Base-by-base conservation (phyloP, 176 grass and related monocot genomes). In the Oryza australiensis region DNA sequence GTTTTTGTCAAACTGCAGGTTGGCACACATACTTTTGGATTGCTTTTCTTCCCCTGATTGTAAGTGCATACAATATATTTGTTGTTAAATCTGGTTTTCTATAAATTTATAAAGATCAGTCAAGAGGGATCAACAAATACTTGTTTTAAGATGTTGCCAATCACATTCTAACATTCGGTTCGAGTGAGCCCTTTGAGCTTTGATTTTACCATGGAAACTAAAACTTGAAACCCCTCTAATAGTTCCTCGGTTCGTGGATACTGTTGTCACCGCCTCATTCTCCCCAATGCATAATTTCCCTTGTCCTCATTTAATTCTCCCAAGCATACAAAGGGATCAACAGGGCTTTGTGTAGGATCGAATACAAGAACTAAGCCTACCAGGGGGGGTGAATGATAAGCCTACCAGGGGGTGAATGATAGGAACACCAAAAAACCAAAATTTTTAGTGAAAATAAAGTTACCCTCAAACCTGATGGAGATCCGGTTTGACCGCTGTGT, bases 1-100 rank as follows among this genome's bases (percentile, higher is more conserved):
- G 20, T 78, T 73, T 78, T 68, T 38, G 29, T 82, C 63, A 70
- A 77, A 41, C 11, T 94, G 89, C 89, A 99, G 96, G 96, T 62
- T 99, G 96, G 96, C 93, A 99, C 80, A 84, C 74, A 23, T 99
- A 99, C 86, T 99, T 94, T 89, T 99, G 96, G 96, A 93, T 99
- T 26, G 76, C 93, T 60, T 99, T 95, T 75, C 5, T 95, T 93
- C 96, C 96, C 34, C 80, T 99, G 28, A 27, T 99, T 68, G 93
- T 99, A 92, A 93, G 96, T 93, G 60, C 32, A 66, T 64, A n/a
- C 7, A 53, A 49, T 30, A 32, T 53, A 26, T 38, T 2, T 75
- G 29, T 12, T 62, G 9, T 41, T 40, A 62, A 18, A 18, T 59
- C 28, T 9, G 74, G 5, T 68, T 83, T 88, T 68, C 15, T 62